Evolutionary conservation across 495 filamentous ascomycete genomes (phyloP).

Genomic region (Cenococcum geophilum): DNA sequence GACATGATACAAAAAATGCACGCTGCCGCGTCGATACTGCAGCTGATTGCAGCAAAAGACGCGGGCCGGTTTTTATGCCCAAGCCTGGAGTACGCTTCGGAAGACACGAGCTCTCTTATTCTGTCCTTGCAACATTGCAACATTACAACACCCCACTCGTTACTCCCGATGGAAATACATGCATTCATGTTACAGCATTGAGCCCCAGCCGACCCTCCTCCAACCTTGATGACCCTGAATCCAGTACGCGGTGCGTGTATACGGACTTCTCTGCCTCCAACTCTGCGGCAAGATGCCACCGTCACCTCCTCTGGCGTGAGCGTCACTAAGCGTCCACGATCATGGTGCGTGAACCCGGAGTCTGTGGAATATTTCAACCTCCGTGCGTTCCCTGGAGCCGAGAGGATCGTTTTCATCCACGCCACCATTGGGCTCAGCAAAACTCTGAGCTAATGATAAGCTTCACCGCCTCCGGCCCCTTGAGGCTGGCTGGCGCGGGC

Average conservation of each 20-base stretch:
- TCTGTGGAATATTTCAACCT: slow-evolving; percentile 53
- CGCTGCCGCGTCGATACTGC: background rate
- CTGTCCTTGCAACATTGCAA: slow-evolving; percentile 4
- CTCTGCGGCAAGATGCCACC: slow-evolving; percentile 42
- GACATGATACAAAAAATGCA: slow-evolving; percentile 4
- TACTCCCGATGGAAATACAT: slow-evolving; percentile 20
- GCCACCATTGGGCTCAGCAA: slow-evolving; percentile 33
- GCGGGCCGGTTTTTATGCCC: background rate
- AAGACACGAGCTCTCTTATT: background rate
- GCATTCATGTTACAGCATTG: slow-evolving; percentile 23
- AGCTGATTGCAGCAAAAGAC: background rate
- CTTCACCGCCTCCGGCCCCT: slow-evolving; percentile 46
- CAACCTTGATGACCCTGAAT: slow-evolving; percentile 44
- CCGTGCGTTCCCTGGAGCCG: slow-evolving; percentile 43
- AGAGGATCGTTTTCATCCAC: slow-evolving; percentile 42
- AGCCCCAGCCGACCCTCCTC: slow-evolving; percentile 15
- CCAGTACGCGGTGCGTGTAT: slow-evolving; percentile 53
- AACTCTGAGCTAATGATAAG: slow-evolving; percentile 38
- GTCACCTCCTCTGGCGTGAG: slow-evolving; percentile 48
- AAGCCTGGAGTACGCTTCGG: background rate
- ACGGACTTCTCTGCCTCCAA: slow-evolving; percentile 40
- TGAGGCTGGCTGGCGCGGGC: slow-evolving; percentile 37
- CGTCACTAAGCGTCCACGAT: slow-evolving; percentile 47
- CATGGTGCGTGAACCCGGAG: slow-evolving; percentile 49
- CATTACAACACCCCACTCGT: slow-evolving; percentile 14